A percentile compares a stretch with the other conserved stretches of the same genome.
Conservation (phyloP, 805 yeast genomes). For the Candida parachauliodes region DNA sequence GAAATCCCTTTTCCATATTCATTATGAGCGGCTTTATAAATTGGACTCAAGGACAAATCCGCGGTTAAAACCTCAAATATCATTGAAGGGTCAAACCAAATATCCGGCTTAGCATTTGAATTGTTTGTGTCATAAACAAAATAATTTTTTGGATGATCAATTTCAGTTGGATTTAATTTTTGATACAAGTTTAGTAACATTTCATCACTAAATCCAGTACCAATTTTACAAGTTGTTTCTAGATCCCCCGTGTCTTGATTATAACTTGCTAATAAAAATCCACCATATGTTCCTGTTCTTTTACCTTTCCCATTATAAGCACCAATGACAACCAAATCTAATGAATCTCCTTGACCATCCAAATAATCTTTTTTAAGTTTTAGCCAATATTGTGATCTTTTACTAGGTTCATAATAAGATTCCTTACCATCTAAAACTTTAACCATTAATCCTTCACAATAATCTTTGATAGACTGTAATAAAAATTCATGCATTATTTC, state of each 20-base stretch:
- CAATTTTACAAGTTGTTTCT: conserved; percentile 95
- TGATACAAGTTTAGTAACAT: conserved; percentile 58
- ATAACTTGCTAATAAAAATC: conserved; percentile 85
- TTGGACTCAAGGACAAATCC: conserved; percentile 82
- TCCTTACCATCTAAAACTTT: conserved; percentile 80
- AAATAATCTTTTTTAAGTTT: conserved; percentile 92
- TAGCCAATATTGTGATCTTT: conserved; percentile 92
- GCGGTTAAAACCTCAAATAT: conserved; percentile 91
- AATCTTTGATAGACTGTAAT: conserved; percentile 82
- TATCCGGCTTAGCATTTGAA: conserved; percentile 76
- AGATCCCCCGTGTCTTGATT: conserved; percentile 88
- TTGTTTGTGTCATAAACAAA: conserved; percentile 58
- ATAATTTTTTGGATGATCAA: conserved; percentile 60
- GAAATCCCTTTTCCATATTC: conserved; percentile 81
- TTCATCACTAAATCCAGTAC: conserved; percentile 93
- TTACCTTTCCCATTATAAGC: conserved; percentile 93
- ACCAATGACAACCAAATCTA: conserved; percentile 90
- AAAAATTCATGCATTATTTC: conserved; percentile 78
- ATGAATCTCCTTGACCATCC: conserved; percentile 92
- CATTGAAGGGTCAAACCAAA: conserved; percentile 87
- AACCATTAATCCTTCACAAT: conserved; percentile 96
- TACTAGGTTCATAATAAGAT: conserved; percentile 88
- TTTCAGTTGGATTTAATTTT: conserved; percentile 64
- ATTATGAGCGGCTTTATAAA: conserved; percentile 78
- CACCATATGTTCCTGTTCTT: conserved; percentile 93